Evolutionary conservation across 768 basidiomycete species (phyloP), one percentile per base, ranked within the genome.

Genomic region (Aureoboletus auriporus): DNA sequence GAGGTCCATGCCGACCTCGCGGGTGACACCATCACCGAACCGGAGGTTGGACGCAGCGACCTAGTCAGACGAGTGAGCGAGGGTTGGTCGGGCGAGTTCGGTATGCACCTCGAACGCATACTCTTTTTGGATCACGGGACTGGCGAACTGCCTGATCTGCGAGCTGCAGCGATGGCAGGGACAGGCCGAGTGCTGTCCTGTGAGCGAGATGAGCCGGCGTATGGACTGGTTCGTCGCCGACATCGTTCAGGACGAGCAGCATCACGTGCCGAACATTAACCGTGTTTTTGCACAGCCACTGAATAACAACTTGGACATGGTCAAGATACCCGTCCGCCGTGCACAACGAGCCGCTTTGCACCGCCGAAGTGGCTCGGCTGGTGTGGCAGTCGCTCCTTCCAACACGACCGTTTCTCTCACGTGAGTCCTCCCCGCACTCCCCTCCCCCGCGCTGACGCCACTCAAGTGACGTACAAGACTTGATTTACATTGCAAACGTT

Each of bases 1-100:
- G 58, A 94, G 76, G 67, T 93, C 93, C 86, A 93, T 91, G 30
- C 92, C 93, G 27, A 94, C 87, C 67, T 94, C 92, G 34, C 76
- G 75, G 4, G 92, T 93, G 31, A 92, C 93, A 28, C 92, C 92
- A 53, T 92, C 86, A 2, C 92, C 92, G 60, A 94, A 95, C 42
- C 92, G 75, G 51, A 95, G 68, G 66, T 94, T 92, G 36, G 87
- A 83, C 5, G 93, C 92, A 11, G 92, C 86, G 38, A 93, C 82
- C 88, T 90, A 50, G 20, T 8, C 14, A 7, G 26, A 23, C 20
- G 20, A 23, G 20, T 23, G 28, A 16, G 13, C 30, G 30, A 12
- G 30, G 5, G 30, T 31, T 16, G 36, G 3, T 9, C 20, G 35
- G n/a, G n/a, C 23, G 41, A 3, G 23, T 6, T 23, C 16, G 31